A percentile compares a stretch with the other conserved stretches of the same genome.
Conservation (phyloP, 306 rosid genomes). For the Pachyrhizus erosus region DNA sequence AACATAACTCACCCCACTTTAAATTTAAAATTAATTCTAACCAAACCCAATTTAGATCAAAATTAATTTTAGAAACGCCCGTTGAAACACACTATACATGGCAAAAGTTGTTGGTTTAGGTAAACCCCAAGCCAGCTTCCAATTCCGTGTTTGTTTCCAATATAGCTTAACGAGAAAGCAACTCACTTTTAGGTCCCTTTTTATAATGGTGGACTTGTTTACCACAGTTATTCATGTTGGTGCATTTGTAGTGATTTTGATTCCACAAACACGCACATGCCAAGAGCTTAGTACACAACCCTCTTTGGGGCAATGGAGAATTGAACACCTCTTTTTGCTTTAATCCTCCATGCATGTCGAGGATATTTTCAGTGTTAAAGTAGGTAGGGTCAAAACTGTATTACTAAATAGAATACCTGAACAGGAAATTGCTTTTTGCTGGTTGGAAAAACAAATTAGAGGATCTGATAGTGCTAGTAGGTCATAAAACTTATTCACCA, state of each 20-base stretch:
- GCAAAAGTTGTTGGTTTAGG: background rate
- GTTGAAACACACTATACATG: background rate
- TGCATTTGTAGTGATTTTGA: background rate
- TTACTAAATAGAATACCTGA: background rate
- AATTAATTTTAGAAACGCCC: background rate
- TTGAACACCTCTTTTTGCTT: background rate
- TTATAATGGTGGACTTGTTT: slow-evolving; percentile 3
- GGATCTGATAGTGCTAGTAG: background rate
- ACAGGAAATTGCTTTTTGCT: slow-evolving; percentile 12
- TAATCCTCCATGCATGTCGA: slow-evolving; percentile 38
- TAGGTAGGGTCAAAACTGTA: slow-evolving; percentile 23
- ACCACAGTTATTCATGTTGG: background rate
- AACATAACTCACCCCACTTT: too few species aligned
- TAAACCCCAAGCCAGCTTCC: background rate
- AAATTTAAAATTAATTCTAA: too few species aligned
- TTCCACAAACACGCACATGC: slow-evolving; percentile 11
- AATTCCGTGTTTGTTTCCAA: background rate
- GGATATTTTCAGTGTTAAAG: slow-evolving; percentile 18
- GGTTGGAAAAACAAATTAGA: background rate
- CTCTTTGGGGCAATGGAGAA: background rate
- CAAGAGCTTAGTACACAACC: slow-evolving; percentile 14
- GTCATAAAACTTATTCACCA: background rate
- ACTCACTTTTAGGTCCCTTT: background rate
- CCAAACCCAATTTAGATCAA: too few species aligned
- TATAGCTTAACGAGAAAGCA: background rate